These are phyloP conservation scores for Colletotrichum phormii DNA, from an alignment of 2,329 filamentous ascomycete species.

Conservation along the genomic window DNA sequence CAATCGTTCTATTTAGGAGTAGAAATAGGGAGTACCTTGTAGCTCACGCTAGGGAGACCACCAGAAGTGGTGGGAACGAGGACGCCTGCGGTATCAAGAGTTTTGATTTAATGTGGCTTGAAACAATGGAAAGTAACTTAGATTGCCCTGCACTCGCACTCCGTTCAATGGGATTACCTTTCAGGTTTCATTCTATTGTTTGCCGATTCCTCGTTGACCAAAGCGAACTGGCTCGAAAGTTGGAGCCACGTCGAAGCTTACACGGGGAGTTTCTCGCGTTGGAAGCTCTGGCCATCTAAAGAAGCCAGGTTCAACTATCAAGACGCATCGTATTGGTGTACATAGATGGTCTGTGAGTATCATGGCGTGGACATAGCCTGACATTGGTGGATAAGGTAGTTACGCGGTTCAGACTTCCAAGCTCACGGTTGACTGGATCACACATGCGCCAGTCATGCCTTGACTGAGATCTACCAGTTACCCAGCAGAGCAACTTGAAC, in stretches of 20 bases:
- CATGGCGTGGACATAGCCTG: no score
- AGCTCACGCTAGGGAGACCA: conserved; percentile 2
- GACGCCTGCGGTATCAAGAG: background rate
- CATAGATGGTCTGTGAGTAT: no score
- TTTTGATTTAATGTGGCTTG: background rate
- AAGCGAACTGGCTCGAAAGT: background rate
- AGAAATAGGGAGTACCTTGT: background rate
- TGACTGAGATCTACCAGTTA: no score
- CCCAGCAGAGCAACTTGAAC: no score
- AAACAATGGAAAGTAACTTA: background rate
- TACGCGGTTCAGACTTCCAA: no score
- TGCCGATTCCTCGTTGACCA: background rate
- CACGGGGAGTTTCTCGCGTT: background rate
- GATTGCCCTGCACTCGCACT: background rate
- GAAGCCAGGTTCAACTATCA: background rate
- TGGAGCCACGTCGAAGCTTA: background rate
- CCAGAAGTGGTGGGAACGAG: background rate
- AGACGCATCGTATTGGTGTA: no score
- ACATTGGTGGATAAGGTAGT: no score
- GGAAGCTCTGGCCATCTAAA: background rate
- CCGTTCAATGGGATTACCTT: background rate
- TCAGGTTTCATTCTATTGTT: background rate
- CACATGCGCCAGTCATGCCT: no score
- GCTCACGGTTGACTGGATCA: no score
- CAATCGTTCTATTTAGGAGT: background rate